A percentile compares a stretch with the other conserved stretches of the same genome.
These are phyloP conservation scores for Periconia macrospinosa DNA, from an alignment of 2,329 filamentous ascomycete species.

Conservation along the genomic window DNA sequence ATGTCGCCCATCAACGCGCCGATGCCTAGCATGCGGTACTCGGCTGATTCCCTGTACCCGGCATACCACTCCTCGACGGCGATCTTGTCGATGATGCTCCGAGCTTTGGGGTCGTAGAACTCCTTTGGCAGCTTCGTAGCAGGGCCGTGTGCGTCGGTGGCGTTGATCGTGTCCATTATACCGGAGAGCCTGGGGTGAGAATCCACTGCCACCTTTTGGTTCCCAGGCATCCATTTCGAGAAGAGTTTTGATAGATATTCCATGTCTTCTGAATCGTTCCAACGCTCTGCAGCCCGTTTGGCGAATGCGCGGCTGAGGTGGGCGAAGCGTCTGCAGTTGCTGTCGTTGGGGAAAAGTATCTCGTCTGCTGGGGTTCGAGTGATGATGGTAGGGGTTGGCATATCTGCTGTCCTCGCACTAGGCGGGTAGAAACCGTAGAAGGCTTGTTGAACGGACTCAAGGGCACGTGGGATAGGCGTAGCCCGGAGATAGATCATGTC, in stretches of 20 bases:
- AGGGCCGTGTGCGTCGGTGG: slow-evolving; percentile 80
- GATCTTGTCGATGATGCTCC: slow-evolving; percentile 70
- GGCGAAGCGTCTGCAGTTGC: slow-evolving; percentile 51
- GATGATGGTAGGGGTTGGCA: slow-evolving; percentile 49
- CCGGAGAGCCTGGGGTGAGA: slow-evolving; percentile 81
- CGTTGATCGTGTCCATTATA: slow-evolving; percentile 92
- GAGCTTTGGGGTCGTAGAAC: slow-evolving; percentile 80
- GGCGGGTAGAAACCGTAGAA: slow-evolving; percentile 54
- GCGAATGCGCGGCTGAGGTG: slow-evolving; percentile 53
- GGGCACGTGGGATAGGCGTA: slow-evolving; percentile 53
- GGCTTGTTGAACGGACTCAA: slow-evolving; percentile 55
- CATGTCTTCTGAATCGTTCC: slow-evolving; percentile 73
- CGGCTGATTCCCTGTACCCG: slow-evolving; percentile 79
- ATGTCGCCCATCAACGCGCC: slow-evolving; percentile 84
- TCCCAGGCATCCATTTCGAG: slow-evolving; percentile 82
- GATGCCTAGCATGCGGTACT: slow-evolving; percentile 89
- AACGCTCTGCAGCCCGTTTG: slow-evolving; percentile 49
- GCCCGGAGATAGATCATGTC: slow-evolving; percentile 51
- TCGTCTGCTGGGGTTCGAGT: slow-evolving; percentile 51
- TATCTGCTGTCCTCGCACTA: slow-evolving; percentile 43
- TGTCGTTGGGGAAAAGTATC: slow-evolving; percentile 55
- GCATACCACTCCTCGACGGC: slow-evolving; percentile 90
- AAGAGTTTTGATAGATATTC: slow-evolving; percentile 76
- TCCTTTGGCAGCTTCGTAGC: slow-evolving; percentile 76
- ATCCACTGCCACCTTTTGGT: slow-evolving; percentile 73